Evolutionary conservation across 176 grass and related monocot genomes (phyloP).

Genomic region (Oryza rufipogon): DNA sequence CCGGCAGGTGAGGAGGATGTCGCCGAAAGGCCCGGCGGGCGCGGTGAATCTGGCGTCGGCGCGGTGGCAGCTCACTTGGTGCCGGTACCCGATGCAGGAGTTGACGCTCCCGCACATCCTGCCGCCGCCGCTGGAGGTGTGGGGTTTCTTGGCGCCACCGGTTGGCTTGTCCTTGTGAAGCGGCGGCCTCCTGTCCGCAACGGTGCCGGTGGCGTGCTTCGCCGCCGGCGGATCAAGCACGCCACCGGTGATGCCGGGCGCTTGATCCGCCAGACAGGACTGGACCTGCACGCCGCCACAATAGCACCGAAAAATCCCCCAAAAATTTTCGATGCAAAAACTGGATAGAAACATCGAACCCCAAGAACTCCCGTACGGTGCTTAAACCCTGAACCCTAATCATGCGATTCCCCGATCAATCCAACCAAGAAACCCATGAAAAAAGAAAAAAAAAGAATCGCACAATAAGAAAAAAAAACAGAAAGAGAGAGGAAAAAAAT

Average conservation of each 20-base stretch:
- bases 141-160: conserved; percentile 10
- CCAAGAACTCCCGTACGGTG: background rate
- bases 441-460: background rate
- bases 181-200: background rate
- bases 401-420: background rate
- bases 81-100: conserved; percentile 74
- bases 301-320: background rate
- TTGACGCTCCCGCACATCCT: conserved; percentile 60
- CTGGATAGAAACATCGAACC: background rate
- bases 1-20: too few relatives aligned
- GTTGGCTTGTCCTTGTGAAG: conserved; percentile 20
- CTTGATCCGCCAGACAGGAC: conserved; percentile 79
- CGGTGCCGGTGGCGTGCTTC: background rate
- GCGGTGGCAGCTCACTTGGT: conserved; percentile 60
- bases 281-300: conserved; percentile 60
- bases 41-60: conserved; percentile 34
- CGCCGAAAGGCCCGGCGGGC: background rate
- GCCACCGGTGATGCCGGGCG: background rate
- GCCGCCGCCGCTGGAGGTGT: conserved; percentile 27
- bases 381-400: conserved; percentile 36
- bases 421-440: conserved; percentile 1
- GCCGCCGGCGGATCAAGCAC: background rate
- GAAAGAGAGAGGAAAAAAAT: background rate
- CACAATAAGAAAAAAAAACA: background rate
- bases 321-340: background rate